These are phyloP conservation scores for Pseudogymnoascus sp. DNA, from an alignment of 2,329 filamentous ascomycete species.

Conservation along the genomic window DNA sequence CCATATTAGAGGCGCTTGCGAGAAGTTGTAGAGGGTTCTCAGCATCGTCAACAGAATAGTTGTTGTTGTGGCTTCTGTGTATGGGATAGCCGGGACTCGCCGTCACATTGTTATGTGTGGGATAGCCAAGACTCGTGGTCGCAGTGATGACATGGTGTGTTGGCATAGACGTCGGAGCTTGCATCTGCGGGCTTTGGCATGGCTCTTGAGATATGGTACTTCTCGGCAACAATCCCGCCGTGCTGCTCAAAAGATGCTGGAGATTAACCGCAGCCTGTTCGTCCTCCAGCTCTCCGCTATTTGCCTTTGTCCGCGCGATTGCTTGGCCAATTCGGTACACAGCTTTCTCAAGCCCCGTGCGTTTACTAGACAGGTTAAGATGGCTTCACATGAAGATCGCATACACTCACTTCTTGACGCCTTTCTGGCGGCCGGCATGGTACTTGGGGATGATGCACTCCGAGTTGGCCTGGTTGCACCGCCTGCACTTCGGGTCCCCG, in stretches of 20 bases:
- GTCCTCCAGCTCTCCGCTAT: conserved; percentile 33
- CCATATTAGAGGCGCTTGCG: conserved; percentile 60
- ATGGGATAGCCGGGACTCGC: background rate
- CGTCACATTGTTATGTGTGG: background rate
- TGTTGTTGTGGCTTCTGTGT: conserved; percentile 36
- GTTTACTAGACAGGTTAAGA: conserved; percentile 45
- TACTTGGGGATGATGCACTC: conserved; percentile 65
- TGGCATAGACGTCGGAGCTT: background rate
- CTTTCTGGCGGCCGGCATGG: conserved; percentile 64
- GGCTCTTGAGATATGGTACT: conserved; percentile 20
- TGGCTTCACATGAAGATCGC: conserved; percentile 6
- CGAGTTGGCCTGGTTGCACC: conserved; percentile 47
- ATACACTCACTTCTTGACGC: conserved; percentile 59
- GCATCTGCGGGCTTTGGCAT: conserved; percentile 18
- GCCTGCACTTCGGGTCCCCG: conserved; percentile 46
- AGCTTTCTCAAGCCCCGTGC: conserved; percentile 64
- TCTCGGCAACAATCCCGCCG: conserved; percentile 33
- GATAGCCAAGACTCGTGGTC: background rate
- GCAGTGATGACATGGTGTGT: background rate
- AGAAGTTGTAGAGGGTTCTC: conserved; percentile 68
- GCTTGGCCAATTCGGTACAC: conserved; percentile 67
- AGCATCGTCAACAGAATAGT: conserved; percentile 58
- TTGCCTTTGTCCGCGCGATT: conserved; percentile 42
- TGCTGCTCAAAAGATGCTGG: conserved; percentile 42
- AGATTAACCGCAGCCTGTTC: conserved; percentile 37